A percentile compares a stretch with the other conserved stretches of the same genome.
Conservation (phyloP, 2,329 filamentous ascomycete genomes). For the Clonostachys byssicola region DNA sequence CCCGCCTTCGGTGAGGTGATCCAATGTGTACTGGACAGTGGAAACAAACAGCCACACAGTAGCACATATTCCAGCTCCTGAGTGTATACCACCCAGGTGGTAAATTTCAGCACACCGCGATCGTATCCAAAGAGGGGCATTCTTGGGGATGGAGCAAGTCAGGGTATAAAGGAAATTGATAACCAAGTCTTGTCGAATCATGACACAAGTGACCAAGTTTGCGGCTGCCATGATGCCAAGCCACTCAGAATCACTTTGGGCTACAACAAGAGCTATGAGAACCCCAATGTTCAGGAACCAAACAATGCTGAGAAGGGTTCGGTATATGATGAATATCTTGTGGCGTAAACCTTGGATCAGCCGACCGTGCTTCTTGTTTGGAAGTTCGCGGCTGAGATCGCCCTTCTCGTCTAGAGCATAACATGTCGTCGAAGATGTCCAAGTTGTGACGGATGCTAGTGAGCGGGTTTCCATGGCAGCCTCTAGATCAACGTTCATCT, state of each 20-base stretch:
- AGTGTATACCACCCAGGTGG: slow-evolving; percentile 48
- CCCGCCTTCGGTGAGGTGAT: slow-evolving; percentile 16
- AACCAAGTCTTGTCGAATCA: slow-evolving; percentile 48
- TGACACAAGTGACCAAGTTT: slow-evolving; percentile 44
- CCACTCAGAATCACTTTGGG: slow-evolving; percentile 25
- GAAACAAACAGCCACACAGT: slow-evolving; percentile 44
- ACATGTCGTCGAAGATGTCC: slow-evolving; percentile 10
- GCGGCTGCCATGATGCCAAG: slow-evolving; percentile 36
- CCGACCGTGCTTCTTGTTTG: slow-evolving; percentile 32
- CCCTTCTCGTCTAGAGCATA: slow-evolving; percentile 14
- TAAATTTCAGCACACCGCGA: slow-evolving; percentile 44
- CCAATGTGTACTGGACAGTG: slow-evolving; percentile 28
- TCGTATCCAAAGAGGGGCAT: slow-evolving; percentile 42
- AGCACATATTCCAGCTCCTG: slow-evolving; percentile 42
- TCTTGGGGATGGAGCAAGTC: slow-evolving; percentile 37
- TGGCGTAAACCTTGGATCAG: slow-evolving; percentile 32
- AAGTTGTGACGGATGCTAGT: slow-evolving; percentile 20
- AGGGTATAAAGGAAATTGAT: slow-evolving; percentile 46
- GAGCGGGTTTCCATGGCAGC: slow-evolving; percentile 11
- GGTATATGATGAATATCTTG: slow-evolving; percentile 48
- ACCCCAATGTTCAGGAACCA: slow-evolving; percentile 45
- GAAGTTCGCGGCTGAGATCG: slow-evolving; percentile 23
- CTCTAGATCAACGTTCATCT: slow-evolving; percentile 1
- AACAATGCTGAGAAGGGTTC: slow-evolving; percentile 50
- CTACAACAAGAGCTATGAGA: slow-evolving; percentile 33